phyloP scores from a whole-genome alignment of 805 yeast species.

The Teunomyces lycoperdinae region DNA sequence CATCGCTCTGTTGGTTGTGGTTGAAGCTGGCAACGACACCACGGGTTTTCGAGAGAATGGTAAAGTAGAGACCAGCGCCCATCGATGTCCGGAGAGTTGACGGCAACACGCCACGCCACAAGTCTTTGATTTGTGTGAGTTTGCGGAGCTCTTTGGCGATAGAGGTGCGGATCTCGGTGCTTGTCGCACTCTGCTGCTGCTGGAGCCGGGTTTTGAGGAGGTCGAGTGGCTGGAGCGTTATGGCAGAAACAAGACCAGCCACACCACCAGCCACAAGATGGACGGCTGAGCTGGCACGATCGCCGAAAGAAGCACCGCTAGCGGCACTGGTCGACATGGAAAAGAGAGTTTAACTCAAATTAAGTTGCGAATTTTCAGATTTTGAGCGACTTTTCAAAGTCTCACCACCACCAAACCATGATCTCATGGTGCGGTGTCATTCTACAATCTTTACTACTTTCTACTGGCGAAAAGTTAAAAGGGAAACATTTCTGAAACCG shows the following conservation, averaged over 20 bases:
- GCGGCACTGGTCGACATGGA: too few relatives aligned
- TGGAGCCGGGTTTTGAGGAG: slow-evolving; percentile 84
- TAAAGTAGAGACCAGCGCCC: slow-evolving; percentile 84
- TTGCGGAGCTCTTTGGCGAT: slow-evolving; percentile 42
- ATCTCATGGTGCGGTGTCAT: neutral
- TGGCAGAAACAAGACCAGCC: slow-evolving; percentile 82
- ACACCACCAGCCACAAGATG: slow-evolving; percentile 79
- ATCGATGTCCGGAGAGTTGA: slow-evolving; percentile 85
- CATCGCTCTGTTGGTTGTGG: slow-evolving; percentile 5
- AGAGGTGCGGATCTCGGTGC: slow-evolving; percentile 23
- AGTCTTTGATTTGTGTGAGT: slow-evolving; percentile 40
- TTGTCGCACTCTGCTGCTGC: slow-evolving; percentile 34
- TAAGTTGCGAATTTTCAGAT: too few relatives aligned
- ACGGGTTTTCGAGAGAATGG: slow-evolving; percentile 65
- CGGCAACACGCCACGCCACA: slow-evolving; percentile 95
- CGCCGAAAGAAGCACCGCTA: neutral
- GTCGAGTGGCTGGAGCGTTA: slow-evolving; percentile 84
- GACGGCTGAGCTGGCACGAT: slow-evolving; percentile 18
- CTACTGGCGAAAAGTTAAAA: neutral
- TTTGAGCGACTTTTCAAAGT: too few relatives aligned
- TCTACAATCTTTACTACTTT: neutral
- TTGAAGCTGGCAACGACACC: slow-evolving; percentile 40
- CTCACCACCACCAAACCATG: too few relatives aligned
- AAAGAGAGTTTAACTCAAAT: too few relatives aligned
- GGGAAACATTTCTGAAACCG: too few relatives aligned